These are phyloP conservation scores for Aspergillus niger DNA, from an alignment of 2,329 filamentous ascomycete species.

Conservation along the genomic window DNA sequence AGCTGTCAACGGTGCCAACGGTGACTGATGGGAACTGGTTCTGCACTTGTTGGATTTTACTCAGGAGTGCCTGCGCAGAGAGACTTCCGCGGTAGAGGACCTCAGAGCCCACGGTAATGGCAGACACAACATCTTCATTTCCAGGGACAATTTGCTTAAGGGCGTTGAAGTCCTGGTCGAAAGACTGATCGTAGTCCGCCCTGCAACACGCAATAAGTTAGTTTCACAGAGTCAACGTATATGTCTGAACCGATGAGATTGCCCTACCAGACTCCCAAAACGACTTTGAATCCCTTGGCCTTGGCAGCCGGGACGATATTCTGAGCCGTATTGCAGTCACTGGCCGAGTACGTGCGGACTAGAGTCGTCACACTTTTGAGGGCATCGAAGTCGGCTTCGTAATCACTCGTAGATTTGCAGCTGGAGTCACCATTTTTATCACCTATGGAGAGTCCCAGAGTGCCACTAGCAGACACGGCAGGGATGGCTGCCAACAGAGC, in stretches of 20 bases:
- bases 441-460: constrained; percentile 67
- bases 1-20: constrained; percentile 70
- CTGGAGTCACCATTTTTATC: constrained; percentile 61
- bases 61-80: constrained; percentile 60
- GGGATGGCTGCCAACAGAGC: constrained; percentile 48
- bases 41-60: constrained; percentile 65
- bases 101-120: constrained; percentile 71
- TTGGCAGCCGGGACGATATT: constrained; percentile 67
- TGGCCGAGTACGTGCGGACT: constrained; percentile 68
- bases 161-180: constrained; percentile 61
- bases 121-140: constrained; percentile 63
- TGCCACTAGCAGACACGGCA: constrained; percentile 55
- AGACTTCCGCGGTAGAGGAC: constrained; percentile 69
- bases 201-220: constrained; percentile 35
- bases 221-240: not conserved
- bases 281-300: constrained; percentile 64
- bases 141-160: constrained; percentile 48
- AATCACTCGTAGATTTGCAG: constrained; percentile 66
- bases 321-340: constrained; percentile 65
- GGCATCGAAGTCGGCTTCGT: constrained; percentile 65
- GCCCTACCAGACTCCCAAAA: constrained; percentile 68
- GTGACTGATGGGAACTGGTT: constrained; percentile 56
- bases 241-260: not conserved
- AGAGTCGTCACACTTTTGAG: constrained; percentile 57
- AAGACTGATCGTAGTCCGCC: constrained; percentile 65